Percentiles rank a stretch among this genome's conserved stretches.
phyloP scores from a whole-genome alignment of 306 rosid genomes.

The Acacia melanoxylon region DNA sequence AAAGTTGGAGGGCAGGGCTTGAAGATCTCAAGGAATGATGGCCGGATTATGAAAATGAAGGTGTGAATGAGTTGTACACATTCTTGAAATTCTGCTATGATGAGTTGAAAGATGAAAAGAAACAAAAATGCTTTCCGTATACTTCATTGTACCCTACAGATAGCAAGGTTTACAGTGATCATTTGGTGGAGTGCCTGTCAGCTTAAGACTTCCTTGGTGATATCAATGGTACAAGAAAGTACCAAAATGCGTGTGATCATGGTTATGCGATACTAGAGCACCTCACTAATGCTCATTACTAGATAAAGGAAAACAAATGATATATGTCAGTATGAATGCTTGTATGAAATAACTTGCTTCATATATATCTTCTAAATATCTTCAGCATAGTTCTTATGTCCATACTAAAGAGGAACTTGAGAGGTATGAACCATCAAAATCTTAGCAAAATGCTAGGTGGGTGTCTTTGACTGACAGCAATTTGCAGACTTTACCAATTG shows the following conservation, averaged over 20 bases:
- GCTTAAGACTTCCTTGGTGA: conserved; percentile 36
- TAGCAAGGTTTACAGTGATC: conserved; percentile 26
- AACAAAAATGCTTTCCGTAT: conserved; percentile 34
- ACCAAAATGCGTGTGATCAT: conserved; percentile 26
- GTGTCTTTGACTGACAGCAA: conserved; percentile 18
- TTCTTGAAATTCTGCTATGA: conserved; percentile 29
- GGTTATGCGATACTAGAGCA: conserved; percentile 15
- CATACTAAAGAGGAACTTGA: not conserved
- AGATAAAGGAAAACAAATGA: conserved; percentile 3
- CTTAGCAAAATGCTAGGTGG: conserved; percentile 1
- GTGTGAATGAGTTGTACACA: conserved; percentile 30
- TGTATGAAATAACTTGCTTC: conserved; percentile 8
- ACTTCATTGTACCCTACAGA: conserved; percentile 38
- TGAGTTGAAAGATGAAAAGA: conserved; percentile 28
- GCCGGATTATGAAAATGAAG: not conserved
- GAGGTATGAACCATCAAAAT: not conserved
- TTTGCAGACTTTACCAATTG: not conserved
- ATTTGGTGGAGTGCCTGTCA: conserved; percentile 43
- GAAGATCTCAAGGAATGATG: not conserved
- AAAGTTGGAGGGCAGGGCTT: not conserved
- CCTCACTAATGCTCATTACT: conserved; percentile 13
- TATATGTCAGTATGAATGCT: conserved; percentile 26
- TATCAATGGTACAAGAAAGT: conserved; percentile 20
- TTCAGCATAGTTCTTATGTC: not conserved
- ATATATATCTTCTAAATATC: not conserved